phyloP scores from a whole-genome alignment of 805 yeast species.

The Candida sithepensis region DNA sequence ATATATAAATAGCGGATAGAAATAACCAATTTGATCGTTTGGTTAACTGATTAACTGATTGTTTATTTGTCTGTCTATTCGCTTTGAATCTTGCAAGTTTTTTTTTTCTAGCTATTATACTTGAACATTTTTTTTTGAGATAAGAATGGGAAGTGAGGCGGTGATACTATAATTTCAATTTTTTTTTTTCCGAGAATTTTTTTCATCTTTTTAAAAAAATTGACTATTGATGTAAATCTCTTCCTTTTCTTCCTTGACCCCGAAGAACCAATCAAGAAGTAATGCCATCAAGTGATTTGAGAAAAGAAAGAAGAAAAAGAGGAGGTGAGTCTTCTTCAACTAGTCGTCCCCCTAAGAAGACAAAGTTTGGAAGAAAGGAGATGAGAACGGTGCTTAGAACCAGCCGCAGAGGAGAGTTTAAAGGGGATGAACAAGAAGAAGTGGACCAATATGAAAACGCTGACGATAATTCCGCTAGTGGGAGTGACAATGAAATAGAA shows the following conservation, averaged over 20 bases:
- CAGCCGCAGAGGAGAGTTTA: constrained; percentile 34
- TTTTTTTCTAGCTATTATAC: background rate
- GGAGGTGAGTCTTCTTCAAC: background rate
- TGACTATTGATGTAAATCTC: background rate
- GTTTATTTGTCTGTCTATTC: background rate
- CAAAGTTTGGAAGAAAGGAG: constrained; percentile 56
- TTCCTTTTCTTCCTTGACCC: background rate
- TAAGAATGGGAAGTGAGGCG: background rate
- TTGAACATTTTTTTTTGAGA: background rate
- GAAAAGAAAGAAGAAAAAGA: constrained; percentile 17
- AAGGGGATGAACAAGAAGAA: constrained; percentile 16
- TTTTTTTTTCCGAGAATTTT: background rate
- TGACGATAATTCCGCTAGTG: background rate
- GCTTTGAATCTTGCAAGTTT: background rate
- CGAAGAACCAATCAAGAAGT: background rate
- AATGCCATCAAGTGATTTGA: constrained; percentile 7
- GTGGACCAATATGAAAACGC: constrained; percentile 21
- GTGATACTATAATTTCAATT: background rate
- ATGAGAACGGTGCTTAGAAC: constrained; percentile 59
- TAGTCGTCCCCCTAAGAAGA: constrained; percentile 8
- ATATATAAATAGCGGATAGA: too few species aligned
- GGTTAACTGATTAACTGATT: too few species aligned
- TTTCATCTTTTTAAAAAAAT: background rate
- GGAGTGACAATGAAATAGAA: constrained; percentile 7
- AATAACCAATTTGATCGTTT: too few species aligned